Evolutionary conservation across 164 flowering plant genomes (phyloP), one percentile per base, ranked within the genome.

Genomic region (Magnolia kwangsiensis): DNA sequence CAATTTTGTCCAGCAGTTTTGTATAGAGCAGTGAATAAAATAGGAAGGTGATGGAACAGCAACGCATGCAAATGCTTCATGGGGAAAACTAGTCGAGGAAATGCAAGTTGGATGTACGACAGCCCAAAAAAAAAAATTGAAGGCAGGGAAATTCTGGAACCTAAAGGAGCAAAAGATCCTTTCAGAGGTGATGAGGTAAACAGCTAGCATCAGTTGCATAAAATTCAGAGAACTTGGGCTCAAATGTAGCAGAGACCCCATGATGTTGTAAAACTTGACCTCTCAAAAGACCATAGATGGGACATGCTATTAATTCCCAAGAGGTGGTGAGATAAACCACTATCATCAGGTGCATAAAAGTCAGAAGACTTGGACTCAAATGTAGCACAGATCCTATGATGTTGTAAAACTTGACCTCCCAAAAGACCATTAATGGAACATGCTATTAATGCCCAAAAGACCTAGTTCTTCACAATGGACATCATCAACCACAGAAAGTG

Each of bases 401-500:
- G 16, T 55, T 7, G 19, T 72, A 63, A 71, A 59, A 71, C 51
- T 68, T 27, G 51, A 72, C 67, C 73, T 59, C 69, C 49, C 27
- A 37, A 45, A 59, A 69, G 73, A 50, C 77, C 59, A 20, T 67
- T 24, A 45, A 8, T 68, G 29, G 74, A 69, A 67, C 68, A 67
- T 49, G 76, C 45, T 72, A 77, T 24, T 10, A 45, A 55, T 20
- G 67, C 31, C 74, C 58, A 73, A 72, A n/a, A 73, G 74, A 58
- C 75, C 84, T 63, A 78, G 49, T 67, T 64, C 24, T 31, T 78
- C 66, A 71, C 8, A 55, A 72, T 2, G 24, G 71, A 74, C 72
- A 65, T 11, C 23, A 73, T 49, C 67, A 61, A 63, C 21, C 51
- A 14, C 9, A 20, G 51, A 31, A 14, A 67, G 51, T 29, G 49